These are phyloP conservation scores for Aspergillus uvarum DNA, from an alignment of 2,329 filamentous ascomycete species.

Conservation along the genomic window DNA sequence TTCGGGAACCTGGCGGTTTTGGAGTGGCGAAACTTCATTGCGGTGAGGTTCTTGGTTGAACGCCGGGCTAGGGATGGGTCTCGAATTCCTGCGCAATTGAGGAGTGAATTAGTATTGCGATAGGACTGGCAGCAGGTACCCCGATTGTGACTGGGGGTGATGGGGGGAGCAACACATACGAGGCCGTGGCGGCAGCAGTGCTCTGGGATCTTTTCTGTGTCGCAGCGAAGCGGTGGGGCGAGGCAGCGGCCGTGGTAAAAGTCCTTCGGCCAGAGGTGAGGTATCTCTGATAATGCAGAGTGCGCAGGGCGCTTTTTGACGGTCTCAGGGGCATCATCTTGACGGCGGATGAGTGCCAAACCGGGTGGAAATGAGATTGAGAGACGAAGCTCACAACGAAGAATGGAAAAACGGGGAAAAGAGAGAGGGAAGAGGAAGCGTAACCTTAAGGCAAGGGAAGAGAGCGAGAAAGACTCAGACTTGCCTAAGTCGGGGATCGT, in stretches of 20 bases:
- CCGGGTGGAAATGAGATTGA: slow-evolving; percentile 27
- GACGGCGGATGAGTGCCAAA: slow-evolving; percentile 34
- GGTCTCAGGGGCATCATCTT: slow-evolving; percentile 54
- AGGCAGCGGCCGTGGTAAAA: slow-evolving; percentile 46
- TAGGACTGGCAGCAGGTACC: not conserved
- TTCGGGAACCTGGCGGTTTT: slow-evolving; percentile 59
- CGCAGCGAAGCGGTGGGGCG: slow-evolving; percentile 30
- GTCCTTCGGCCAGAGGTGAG: slow-evolving; percentile 38
- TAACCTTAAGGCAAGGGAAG: slow-evolving; percentile 26
- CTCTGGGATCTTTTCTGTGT: slow-evolving; percentile 49
- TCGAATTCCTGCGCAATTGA: slow-evolving; percentile 48
- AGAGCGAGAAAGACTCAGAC: slow-evolving; percentile 17
- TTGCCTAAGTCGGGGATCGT: slow-evolving; percentile 9
- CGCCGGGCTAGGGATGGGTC: slow-evolving; percentile 63
- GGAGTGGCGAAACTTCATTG: slow-evolving; percentile 68
- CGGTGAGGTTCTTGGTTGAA: slow-evolving; percentile 55
- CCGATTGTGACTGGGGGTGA: not conserved
- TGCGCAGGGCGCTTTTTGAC: slow-evolving; percentile 50
- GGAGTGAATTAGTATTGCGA: slow-evolving; percentile 17
- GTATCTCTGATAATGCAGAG: slow-evolving; percentile 45
- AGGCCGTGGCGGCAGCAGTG: slow-evolving; percentile 51
- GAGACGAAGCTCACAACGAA: slow-evolving; percentile 12
- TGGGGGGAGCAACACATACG: slow-evolving; percentile 49
- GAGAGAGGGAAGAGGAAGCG: slow-evolving; percentile 17
- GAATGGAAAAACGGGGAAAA: slow-evolving; percentile 16